Evolutionary conservation across 2,329 filamentous ascomycete species (phyloP), one percentile per base, ranked within the genome.

Genomic region (Aspergillus japonicus): DNA sequence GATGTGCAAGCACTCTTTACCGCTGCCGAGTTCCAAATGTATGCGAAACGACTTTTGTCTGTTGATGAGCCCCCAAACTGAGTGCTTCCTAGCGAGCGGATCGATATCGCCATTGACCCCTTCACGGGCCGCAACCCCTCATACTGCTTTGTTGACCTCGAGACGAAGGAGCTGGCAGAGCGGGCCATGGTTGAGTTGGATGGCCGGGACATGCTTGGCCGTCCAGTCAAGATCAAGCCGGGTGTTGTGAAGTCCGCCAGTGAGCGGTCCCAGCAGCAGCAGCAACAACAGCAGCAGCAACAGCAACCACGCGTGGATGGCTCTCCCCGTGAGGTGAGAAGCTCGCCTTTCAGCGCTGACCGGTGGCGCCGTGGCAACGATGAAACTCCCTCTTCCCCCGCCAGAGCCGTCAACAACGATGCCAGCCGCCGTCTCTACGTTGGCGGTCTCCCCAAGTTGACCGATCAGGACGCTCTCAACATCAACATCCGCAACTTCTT

Each of bases 81-180:
- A 68, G 59, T 65, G 50, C 58, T 69, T 66, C 64, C 66, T 68
- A 81, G 79, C 64, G 80, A 83, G 64, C 83, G 84, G 50, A 84
- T 91, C 64, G 86, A 89, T 71, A 88, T 91, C 66, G 87, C 87
- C 0, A 81, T 89, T 56, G 88, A 91, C 67, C 83, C 87, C 1
- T 85, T 89, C 72, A 88, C 84, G 31, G 85, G 83, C 47, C 81
- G 88, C 49, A 91, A 91, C 71, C 88, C 88, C 0, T 88, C 87
- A 42, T 91, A 90, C 76, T 91, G 88, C 77, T 91, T 92, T 66
- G 84, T 91, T 50, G 88, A 91, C 68, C 84, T 91, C 59, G 73
- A 74, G 50, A 81, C 79, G 50, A 80, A 80, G 50, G 83, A 84
- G 29, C 78, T 85, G 31, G 88, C 88, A 3, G 79, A 84, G 4